Evolutionary conservation across 2,329 filamentous ascomycete species (phyloP).

Genomic region (Nemania serpens): DNA sequence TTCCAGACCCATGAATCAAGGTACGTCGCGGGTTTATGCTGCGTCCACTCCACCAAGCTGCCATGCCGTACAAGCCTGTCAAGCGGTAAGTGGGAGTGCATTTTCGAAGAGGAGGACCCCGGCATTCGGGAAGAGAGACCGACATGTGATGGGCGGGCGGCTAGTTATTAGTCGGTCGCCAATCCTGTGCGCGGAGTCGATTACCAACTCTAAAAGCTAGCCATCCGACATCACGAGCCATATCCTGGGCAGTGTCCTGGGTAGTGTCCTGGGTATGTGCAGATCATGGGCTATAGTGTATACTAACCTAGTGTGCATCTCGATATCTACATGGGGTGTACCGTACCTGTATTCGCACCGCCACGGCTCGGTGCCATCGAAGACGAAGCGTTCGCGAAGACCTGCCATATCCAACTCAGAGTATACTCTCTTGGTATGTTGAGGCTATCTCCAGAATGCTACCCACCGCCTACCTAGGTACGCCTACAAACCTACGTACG

Average conservation of each 20-base stretch:
- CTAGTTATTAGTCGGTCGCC: constrained; percentile 2
- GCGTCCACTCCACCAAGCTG: neutral
- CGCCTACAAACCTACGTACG: too few relatives aligned
- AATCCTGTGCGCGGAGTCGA: constrained; percentile 2
- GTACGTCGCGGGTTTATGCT: neutral
- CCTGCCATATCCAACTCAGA: neutral
- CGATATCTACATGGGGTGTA: too few relatives aligned
- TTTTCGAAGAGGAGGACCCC: neutral
- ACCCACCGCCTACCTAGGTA: too few relatives aligned
- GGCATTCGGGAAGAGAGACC: constrained; percentile 14
- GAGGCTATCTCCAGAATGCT: too few relatives aligned
- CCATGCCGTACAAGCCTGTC: neutral
- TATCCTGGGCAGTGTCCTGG: too few relatives aligned
- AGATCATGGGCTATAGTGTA: neutral
- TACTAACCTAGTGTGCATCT: too few relatives aligned
- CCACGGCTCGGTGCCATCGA: neutral
- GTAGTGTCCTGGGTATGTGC: neutral
- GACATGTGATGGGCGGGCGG: constrained; percentile 4
- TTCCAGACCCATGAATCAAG: neutral
- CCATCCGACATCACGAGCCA: constrained; percentile 12
- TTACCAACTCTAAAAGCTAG: neutral
- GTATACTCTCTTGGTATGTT: too few relatives aligned
- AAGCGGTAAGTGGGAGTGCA: constrained; percentile 1
- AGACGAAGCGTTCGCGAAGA: neutral
- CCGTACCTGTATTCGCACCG: neutral